Conservation (phyloP, 257 asterid genomes). For the Ilex aquifolium region DNA sequence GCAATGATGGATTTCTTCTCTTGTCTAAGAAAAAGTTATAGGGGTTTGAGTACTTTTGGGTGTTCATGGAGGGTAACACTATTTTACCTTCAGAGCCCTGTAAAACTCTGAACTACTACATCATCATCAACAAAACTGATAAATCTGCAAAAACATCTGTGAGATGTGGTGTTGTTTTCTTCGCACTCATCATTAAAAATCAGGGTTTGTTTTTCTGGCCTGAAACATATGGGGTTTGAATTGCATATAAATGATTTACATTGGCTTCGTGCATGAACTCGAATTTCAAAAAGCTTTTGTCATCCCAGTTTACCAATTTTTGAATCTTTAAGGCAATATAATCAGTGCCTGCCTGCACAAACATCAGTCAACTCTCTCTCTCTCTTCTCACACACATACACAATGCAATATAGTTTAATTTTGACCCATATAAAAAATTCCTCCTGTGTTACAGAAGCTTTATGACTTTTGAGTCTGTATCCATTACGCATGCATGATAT, state of each 20-base stretch:
- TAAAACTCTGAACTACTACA: constrained; percentile 9
- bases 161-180: constrained; percentile 18
- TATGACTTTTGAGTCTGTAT: too few species aligned
- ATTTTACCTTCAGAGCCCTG: constrained; percentile 27
- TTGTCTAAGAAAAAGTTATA: constrained; percentile 11
- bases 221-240: too few species aligned
- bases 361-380: not conserved
- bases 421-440: too few species aligned
- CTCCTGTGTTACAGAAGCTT: too few species aligned
- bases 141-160: constrained; percentile 16
- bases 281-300: constrained; percentile 24
- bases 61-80: constrained; percentile 6
- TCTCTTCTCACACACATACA: too few species aligned
- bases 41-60: constrained; percentile 30
- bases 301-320: not conserved
- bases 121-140: constrained; percentile 15
- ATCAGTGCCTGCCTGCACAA: not conserved
- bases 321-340: too few species aligned
- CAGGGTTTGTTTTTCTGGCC: too few species aligned
- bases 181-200: not conserved
- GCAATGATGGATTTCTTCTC: too few species aligned
- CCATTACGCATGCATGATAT: too few species aligned
- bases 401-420: too few species aligned
- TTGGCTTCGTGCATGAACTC: constrained; percentile 19
- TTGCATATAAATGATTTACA: not conserved